A percentile compares a stretch with the other conserved stretches of the same genome.
These are phyloP conservation scores for Carpinus fangiana DNA, from an alignment of 306 rosid species.

Conservation along the genomic window DNA sequence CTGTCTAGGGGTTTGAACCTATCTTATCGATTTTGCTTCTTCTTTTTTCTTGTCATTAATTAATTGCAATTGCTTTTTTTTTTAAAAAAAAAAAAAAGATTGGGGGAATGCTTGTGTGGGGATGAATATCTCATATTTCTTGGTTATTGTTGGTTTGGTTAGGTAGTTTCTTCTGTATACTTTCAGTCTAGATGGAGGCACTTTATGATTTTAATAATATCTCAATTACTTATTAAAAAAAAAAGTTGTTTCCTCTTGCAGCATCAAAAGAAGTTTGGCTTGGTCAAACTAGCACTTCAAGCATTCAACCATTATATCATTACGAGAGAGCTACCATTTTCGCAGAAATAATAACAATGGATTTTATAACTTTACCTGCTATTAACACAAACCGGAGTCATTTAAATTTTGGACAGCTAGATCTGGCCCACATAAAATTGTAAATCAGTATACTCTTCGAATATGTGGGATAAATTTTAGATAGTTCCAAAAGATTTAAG, in stretches of 20 bases:
- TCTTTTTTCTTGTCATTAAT: neutral
- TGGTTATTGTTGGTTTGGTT: no score
- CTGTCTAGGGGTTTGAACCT: neutral
- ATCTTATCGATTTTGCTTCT: neutral
- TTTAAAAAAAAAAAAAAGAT: no score
- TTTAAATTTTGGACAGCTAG: neutral
- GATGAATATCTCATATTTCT: no score
- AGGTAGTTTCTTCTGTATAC: no score
- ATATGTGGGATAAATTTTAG: no score
- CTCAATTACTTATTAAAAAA: no score
- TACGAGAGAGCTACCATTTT: neutral
- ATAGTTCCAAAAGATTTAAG: neutral
- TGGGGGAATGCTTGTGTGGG: no score
- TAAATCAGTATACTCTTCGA: neutral
- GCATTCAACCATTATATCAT: neutral
- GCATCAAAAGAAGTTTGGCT: no score
- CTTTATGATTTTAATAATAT: no score
- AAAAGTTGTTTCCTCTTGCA: no score
- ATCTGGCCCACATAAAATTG: neutral
- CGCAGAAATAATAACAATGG: neutral
- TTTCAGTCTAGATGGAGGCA: no score
- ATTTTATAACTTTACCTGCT: neutral
- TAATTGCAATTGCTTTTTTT: neutral
- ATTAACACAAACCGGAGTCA: neutral
- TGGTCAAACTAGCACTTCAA: no score